Base-by-base conservation (phyloP, 768 basidiomycete genomes). In the Podaxis sp. region DNA sequence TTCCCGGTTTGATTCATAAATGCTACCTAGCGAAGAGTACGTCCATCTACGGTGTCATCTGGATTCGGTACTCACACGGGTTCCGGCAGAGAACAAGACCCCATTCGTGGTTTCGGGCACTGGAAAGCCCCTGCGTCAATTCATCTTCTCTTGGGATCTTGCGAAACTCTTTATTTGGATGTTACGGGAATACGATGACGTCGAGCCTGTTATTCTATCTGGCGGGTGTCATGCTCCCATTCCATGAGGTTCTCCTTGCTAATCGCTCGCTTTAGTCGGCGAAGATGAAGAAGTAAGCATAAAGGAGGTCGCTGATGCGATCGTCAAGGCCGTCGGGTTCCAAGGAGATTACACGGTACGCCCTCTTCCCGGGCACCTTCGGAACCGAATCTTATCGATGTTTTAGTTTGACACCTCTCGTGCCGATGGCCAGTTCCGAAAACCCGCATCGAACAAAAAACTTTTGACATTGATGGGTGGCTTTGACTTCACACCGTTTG, bases 271-370 rank as follows among this genome's bases (percentile, higher is more conserved):
- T 33, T 37, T 59, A 93, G 95, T 96, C 60, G 93, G 91, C 24
- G 96, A 98, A 76, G 85, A 93, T 54, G 92, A 98, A 66, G 96
- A 98, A 78, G 87, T 98, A 53, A 92, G 90, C 71, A 97, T 98
- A 81, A 92, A 89, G 72, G 77, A 90, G 55, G 89, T 97, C 22
- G 90, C 93, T 4, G 91, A 96, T 70, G 86, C 93, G n/a, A 91
- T 98, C 69, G 94, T 94, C 67, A 86, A 86, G 64, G 88, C 89
- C 12, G 79, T 97, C 47, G 85, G 84, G 47, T 95, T 94, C 78
- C 66, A 88, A 61, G 91, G 91, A 62, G 82, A 90, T 56, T 94
- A 93, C 69, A 74, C 78, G 43, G 92, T 92, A 68, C 47, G 84
- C 75, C 25, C 40, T 33, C 43, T 51, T 11, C 22, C n/a, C 43